These are phyloP conservation scores for Globisporangium spiculum DNA, from an alignment of 352 stramenopile genomes.

Conservation along the genomic window DNA sequence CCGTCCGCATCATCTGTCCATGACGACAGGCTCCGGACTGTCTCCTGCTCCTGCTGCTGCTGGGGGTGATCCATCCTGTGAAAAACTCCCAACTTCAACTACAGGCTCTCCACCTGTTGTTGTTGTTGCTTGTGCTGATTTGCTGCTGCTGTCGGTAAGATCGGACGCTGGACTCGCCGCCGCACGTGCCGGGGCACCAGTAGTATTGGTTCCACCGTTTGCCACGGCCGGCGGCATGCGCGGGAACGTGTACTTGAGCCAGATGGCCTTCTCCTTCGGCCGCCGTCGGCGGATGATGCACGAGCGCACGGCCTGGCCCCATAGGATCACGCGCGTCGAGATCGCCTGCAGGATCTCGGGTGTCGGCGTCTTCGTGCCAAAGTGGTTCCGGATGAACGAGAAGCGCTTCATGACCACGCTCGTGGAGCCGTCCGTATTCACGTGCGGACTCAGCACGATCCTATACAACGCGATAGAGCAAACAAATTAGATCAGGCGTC, in stretches of 20 bases:
- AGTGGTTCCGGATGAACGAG: conserved; percentile 66
- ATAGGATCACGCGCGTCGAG: conserved; percentile 63
- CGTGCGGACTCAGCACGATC: conserved; percentile 40
- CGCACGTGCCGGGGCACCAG: neutral
- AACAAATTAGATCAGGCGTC: neutral
- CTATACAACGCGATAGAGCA: conserved; percentile 5
- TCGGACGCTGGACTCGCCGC: too few species aligned
- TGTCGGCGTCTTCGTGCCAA: conserved; percentile 35
- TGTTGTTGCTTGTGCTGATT: too few species aligned
- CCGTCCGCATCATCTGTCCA: too few species aligned
- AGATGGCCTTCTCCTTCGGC: conserved; percentile 32
- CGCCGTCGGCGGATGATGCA: conserved; percentile 42
- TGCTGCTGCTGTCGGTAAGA: too few species aligned
- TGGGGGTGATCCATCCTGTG: too few species aligned
- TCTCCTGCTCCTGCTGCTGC: too few species aligned
- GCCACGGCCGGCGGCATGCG: conserved; percentile 5
- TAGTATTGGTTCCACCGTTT: neutral
- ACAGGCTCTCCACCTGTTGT: too few species aligned
- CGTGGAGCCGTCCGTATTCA: conserved; percentile 30
- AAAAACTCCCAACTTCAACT: too few species aligned
- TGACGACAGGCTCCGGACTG: too few species aligned
- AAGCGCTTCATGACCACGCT: conserved; percentile 65
- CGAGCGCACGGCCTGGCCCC: conserved; percentile 54
- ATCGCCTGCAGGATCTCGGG: conserved; percentile 58
- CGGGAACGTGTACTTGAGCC: conserved; percentile 38